Evolutionary conservation across 1,284 basidiomycete species (phyloP).

Genomic region (Leccinum griseonigrum): DNA sequence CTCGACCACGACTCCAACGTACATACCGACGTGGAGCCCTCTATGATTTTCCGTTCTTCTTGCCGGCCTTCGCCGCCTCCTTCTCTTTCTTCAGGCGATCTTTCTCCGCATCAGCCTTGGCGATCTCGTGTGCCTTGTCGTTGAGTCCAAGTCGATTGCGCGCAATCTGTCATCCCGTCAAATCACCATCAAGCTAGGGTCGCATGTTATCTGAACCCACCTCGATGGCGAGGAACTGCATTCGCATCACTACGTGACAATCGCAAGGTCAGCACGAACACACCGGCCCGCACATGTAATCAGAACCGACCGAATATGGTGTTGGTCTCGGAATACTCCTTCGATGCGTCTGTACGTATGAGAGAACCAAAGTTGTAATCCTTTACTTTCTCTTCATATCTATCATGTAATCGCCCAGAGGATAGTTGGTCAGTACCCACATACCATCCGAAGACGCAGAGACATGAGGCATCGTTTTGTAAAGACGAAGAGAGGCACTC

Average conservation of each 20-base stretch:
- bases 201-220: slow-evolving; percentile 34
- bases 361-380: slow-evolving; percentile 98
- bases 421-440: slow-evolving; percentile 12
- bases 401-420: slow-evolving; percentile 23
- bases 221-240: slow-evolving; percentile 93
- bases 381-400: slow-evolving; percentile 84
- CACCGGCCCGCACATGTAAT: not conserved
- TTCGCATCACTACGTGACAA: slow-evolving; percentile 57
- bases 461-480: not conserved
- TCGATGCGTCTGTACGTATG: slow-evolving; percentile 77
- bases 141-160: slow-evolving; percentile 93
- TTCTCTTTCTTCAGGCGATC: slow-evolving; percentile 53
- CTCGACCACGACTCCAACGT: slow-evolving; percentile 1
- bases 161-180: slow-evolving; percentile 61
- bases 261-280: slow-evolving; percentile 4
- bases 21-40: not conserved
- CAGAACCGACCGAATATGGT: slow-evolving; percentile 80
- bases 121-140: slow-evolving; percentile 81
- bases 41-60: slow-evolving; percentile 37
- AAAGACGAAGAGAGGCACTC: slow-evolving; percentile 32
- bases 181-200: slow-evolving; percentile 5
- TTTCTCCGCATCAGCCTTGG: slow-evolving; percentile 68
- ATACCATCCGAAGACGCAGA: not conserved
- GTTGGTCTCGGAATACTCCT: slow-evolving; percentile 91
- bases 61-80: slow-evolving; percentile 40